These are phyloP conservation scores for Fusarium staphyleae DNA, from an alignment of 2,329 filamentous ascomycete genomes.

Conservation along the genomic window DNA sequence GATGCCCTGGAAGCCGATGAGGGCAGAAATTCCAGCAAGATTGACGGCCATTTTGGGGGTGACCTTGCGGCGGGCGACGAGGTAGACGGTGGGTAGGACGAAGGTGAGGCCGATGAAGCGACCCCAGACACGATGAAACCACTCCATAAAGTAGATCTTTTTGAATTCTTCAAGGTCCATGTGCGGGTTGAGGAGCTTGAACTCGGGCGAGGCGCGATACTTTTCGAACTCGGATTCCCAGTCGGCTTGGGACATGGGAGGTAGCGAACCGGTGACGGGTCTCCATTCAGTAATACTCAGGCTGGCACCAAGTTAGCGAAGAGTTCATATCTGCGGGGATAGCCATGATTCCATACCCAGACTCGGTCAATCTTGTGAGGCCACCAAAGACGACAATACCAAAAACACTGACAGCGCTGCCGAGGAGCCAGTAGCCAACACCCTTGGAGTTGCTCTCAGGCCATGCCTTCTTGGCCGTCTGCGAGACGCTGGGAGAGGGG, in stretches of 20 bases:
- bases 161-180: constrained; percentile 97
- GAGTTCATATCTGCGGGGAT: background rate
- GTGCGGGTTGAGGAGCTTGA: constrained; percentile 86
- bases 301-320: constrained; percentile 53
- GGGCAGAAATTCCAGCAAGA: constrained; percentile 80
- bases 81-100: constrained; percentile 86
- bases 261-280: constrained; percentile 90
- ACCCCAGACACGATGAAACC: constrained; percentile 94
- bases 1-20: constrained; percentile 94
- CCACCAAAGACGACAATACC: constrained; percentile 97
- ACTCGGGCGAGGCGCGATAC: constrained; percentile 93
- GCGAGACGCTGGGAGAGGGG: constrained; percentile 33
- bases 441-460: constrained; percentile 73
- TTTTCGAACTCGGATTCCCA: constrained; percentile 95
- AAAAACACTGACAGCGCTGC: constrained; percentile 91
- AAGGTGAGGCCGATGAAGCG: constrained; percentile 90
- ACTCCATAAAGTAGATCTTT: constrained; percentile 99
- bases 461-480: constrained; percentile 51
- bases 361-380: constrained; percentile 92
- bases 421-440: constrained; percentile 92
- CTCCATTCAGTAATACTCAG: constrained; percentile 99
- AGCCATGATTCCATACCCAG: constrained; percentile 70
- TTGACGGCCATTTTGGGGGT: constrained; percentile 78
- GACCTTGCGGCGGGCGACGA: constrained; percentile 81
- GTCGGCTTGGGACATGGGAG: constrained; percentile 77